A percentile compares a stretch with the other conserved stretches of the same genome.
These are phyloP conservation scores for Botrytis cinerea DNA, from an alignment of 2,329 filamentous ascomycete species.

Conservation along the genomic window DNA sequence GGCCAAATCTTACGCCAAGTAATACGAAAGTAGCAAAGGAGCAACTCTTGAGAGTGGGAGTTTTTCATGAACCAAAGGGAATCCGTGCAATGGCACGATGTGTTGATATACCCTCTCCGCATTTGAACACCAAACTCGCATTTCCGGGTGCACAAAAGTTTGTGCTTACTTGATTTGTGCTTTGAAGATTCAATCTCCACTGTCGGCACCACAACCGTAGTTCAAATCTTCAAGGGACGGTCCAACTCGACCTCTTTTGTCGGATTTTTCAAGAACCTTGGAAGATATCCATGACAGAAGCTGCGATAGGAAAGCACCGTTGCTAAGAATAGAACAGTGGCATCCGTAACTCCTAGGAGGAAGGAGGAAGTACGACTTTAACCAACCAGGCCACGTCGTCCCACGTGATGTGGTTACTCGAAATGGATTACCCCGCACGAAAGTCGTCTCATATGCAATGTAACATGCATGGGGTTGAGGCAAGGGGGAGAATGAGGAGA, in stretches of 20 bases:
- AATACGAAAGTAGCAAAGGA: background rate
- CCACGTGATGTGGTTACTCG: slow-evolving; percentile 17
- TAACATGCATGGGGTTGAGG: background rate
- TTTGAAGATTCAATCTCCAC: no score
- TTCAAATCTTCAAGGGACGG: background rate
- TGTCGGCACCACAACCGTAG: background rate
- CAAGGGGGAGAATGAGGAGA: background rate
- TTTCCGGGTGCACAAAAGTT: background rate
- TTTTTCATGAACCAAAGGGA: background rate
- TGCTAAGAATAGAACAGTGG: background rate
- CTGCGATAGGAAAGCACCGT: background rate
- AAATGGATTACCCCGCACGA: slow-evolving; percentile 21
- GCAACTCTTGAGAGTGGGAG: background rate
- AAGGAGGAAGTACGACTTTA: background rate
- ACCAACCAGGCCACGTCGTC: background rate
- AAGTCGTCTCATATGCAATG: slow-evolving; percentile 18
- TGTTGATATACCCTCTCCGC: background rate
- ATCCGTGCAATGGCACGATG: background rate
- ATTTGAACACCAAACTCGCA: background rate
- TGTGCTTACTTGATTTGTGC: background rate
- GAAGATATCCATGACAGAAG: background rate
- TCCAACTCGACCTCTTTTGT: background rate
- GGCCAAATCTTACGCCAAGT: background rate
- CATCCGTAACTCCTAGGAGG: background rate
- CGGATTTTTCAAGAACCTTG: no score